phyloP scores from a whole-genome alignment of 2,329 filamentous ascomycete species.

The Chrysoporthe cubensis region DNA sequence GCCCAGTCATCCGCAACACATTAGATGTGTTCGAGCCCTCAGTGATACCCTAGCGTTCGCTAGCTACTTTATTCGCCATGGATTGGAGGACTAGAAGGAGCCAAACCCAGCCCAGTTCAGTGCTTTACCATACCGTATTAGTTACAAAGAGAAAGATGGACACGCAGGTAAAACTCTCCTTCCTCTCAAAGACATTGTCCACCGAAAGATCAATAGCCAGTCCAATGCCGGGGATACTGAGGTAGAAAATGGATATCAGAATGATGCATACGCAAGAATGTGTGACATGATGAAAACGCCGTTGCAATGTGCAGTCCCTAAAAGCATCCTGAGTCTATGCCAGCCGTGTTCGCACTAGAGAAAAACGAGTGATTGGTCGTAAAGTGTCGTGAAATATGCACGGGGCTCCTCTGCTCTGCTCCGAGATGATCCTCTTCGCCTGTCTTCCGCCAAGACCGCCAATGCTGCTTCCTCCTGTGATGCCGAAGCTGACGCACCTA shows the following conservation, averaged over 20 bases:
- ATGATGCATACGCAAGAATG: conserved; percentile 20
- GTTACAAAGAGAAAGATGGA: conserved; percentile 17
- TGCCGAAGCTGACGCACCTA: conserved; percentile 40
- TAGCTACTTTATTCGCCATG: background rate
- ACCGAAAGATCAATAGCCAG: conserved; percentile 16
- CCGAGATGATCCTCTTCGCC: background rate
- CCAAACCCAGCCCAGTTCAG: background rate
- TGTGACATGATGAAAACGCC: conserved; percentile 18
- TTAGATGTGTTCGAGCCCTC: background rate
- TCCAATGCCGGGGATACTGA: conserved; percentile 21
- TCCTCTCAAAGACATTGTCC: conserved; percentile 6
- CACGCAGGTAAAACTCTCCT: conserved; percentile 3
- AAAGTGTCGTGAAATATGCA: conserved; percentile 10
- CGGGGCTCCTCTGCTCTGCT: background rate
- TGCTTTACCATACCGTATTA: conserved; percentile 8
- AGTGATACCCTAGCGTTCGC: background rate
- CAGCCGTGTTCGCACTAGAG: conserved; percentile 18
- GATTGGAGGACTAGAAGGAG: background rate
- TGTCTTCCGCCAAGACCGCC: background rate
- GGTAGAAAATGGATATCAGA: conserved; percentile 28
- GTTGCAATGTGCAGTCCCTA: conserved; percentile 25
- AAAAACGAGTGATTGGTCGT: conserved; percentile 10
- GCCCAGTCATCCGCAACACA: background rate
- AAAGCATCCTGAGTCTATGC: conserved; percentile 26
- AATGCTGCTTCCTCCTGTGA: background rate